These are phyloP conservation scores for Pseudocercospora macadamiae DNA, from an alignment of 2,329 filamentous ascomycete species.

Conservation along the genomic window DNA sequence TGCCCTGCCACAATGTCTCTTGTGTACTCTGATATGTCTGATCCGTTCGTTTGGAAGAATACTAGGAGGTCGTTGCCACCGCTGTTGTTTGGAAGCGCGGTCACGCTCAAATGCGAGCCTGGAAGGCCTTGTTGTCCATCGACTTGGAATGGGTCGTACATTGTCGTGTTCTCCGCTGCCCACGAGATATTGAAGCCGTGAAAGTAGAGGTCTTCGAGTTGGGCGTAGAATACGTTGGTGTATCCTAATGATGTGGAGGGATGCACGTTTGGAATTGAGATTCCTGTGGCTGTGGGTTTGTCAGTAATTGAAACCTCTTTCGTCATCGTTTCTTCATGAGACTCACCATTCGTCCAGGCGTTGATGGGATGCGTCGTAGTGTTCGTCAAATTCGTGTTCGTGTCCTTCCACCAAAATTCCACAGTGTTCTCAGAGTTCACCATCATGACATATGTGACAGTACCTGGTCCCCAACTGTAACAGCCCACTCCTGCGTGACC, in stretches of 20 bases:
- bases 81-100: slow-evolving; percentile 37
- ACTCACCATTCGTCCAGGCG: slow-evolving; percentile 39
- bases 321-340: background rate
- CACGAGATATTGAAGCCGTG: slow-evolving; percentile 45
- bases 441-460: slow-evolving; percentile 49
- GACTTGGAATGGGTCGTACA: slow-evolving; percentile 40
- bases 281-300: slow-evolving; percentile 12
- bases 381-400: slow-evolving; percentile 38
- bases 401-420: slow-evolving; percentile 51
- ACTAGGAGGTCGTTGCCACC: slow-evolving; percentile 38
- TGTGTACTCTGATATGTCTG: slow-evolving; percentile 34
- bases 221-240: slow-evolving; percentile 48
- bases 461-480: slow-evolving; percentile 29
- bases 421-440: slow-evolving; percentile 43
- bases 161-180: slow-evolving; percentile 44
- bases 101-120: slow-evolving; percentile 46
- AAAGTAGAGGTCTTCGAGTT: slow-evolving; percentile 41
- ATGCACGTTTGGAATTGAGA: slow-evolving; percentile 42
- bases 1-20: slow-evolving; percentile 36
- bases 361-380: slow-evolving; percentile 45
- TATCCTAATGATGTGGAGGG: slow-evolving; percentile 46
- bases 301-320: too few species aligned
- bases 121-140: slow-evolving; percentile 39
- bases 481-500: slow-evolving; percentile 43
- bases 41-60: slow-evolving; percentile 38